These are phyloP conservation scores for Rusavskia elegans DNA, from an alignment of 495 filamentous ascomycete species.

Conservation along the genomic window DNA sequence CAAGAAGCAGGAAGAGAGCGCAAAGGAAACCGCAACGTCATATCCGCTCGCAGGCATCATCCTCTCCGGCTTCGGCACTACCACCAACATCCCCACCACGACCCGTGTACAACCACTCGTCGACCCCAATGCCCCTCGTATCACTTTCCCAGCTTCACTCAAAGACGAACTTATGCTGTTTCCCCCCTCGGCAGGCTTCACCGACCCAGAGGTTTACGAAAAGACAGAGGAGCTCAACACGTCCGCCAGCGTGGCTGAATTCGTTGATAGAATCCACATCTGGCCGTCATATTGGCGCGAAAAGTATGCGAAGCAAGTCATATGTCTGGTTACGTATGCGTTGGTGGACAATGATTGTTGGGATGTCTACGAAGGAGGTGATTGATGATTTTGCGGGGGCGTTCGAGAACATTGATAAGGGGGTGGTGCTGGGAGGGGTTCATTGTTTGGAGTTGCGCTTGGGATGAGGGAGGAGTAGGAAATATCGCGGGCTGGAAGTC, in stretches of 20 bases:
- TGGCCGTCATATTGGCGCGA: slow-evolving; percentile 13
- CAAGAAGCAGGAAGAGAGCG: neutral
- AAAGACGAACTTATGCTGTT: slow-evolving; percentile 17
- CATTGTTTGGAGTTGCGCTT: slow-evolving; percentile 3
- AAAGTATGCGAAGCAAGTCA: slow-evolving; percentile 6
- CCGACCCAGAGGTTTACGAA: slow-evolving; percentile 8
- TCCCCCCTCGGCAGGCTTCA: neutral
- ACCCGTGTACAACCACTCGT: neutral
- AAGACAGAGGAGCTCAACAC: slow-evolving; percentile 13
- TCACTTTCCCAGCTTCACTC: neutral
- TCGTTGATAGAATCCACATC: slow-evolving; percentile 7
- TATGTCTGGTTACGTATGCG: slow-evolving; percentile 15
- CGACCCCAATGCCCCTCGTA: neutral
- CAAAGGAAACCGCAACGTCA: neutral
- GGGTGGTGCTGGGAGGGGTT: neutral
- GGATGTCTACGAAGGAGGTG: slow-evolving; percentile 3
- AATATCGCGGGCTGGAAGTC: neutral
- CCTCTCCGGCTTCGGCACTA: slow-evolving; percentile 17
- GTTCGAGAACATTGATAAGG: slow-evolving; percentile 15
- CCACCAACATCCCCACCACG: neutral
- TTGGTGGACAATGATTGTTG: slow-evolving; percentile 12
- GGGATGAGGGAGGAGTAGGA: neutral
- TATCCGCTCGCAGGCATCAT: slow-evolving; percentile 22
- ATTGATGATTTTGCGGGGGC: slow-evolving; percentile 11
- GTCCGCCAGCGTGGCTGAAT: slow-evolving; percentile 11